Evolutionary conservation across 228 moss, liverwort and hornwort genomes (phyloP).

Genomic region (Sphagnum fallax): DNA sequence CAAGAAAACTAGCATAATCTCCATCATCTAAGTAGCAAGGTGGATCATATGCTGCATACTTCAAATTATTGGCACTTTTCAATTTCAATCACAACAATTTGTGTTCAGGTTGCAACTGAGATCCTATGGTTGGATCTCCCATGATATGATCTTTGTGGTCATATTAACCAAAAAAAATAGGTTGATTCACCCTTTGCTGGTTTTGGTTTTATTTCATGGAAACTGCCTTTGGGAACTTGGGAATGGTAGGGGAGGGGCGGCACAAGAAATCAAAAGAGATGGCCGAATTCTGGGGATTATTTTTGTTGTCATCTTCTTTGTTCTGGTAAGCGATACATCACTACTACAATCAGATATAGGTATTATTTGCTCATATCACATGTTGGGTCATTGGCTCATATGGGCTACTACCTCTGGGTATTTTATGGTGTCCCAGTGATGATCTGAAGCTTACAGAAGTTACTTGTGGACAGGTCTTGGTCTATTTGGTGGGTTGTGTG

Average conservation of each 20-base stretch:
- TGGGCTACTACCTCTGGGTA: neutral
- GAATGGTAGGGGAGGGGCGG: constrained; percentile 36
- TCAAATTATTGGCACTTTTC: neutral
- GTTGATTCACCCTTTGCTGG: neutral
- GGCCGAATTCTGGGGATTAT: constrained; percentile 34
- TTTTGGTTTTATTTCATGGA: neutral
- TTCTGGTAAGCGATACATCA: constrained; percentile 18
- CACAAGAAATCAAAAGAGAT: constrained; percentile 26
- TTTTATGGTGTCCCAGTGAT: neutral
- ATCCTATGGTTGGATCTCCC: neutral
- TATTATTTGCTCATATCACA: neutral
- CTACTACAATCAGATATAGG: neutral
- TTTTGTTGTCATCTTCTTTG: constrained; percentile 23
- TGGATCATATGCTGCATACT: neutral
- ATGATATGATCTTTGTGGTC: neutral
- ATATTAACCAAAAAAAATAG: neutral
- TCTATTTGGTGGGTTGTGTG: constrained; percentile 23
- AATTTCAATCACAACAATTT: neutral
- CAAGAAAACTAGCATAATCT: neutral
- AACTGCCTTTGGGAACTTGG: neutral
- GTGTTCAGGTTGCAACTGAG: neutral
- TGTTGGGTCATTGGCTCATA: neutral
- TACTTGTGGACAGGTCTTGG: constrained; percentile 9
- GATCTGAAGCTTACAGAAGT: neutral
- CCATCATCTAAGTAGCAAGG: neutral